phyloP scores from a whole-genome alignment of 805 yeast genomes.

The Blastobotrys attinorum region DNA sequence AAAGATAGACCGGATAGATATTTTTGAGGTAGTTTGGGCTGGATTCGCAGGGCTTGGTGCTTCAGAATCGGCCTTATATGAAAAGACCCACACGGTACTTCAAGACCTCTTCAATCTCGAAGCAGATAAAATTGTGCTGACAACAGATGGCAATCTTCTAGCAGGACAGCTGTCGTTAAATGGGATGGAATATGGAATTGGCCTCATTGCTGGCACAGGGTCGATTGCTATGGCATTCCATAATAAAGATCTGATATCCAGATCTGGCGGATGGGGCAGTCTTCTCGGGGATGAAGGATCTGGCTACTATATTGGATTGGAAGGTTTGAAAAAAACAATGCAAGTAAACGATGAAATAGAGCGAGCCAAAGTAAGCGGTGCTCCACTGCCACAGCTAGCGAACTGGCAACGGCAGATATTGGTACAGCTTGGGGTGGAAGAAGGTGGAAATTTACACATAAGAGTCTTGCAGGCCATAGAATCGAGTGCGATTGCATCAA shows the following conservation, averaged over 20 bases:
- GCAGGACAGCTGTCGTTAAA: constrained; percentile 11
- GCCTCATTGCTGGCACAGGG: constrained; percentile 22
- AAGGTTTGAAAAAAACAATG: constrained; percentile 11
- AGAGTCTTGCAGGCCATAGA: constrained; percentile 4
- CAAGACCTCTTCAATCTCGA: constrained; percentile 4
- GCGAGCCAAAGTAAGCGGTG: no score
- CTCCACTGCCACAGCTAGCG: no score
- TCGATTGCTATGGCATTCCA: constrained; percentile 17
- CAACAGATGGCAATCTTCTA: constrained; percentile 17
- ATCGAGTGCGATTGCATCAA: neutral
- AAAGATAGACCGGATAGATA: neutral
- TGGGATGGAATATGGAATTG: constrained; percentile 4
- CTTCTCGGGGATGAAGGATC: constrained; percentile 22
- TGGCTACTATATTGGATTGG: constrained; percentile 19
- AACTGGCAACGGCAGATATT: constrained; percentile 3
- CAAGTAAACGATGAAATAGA: constrained; percentile 9
- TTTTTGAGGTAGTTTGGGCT: constrained; percentile 13
- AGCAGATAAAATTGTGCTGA: constrained; percentile 5
- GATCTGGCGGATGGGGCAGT: constrained; percentile 21
- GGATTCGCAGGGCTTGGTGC: constrained; percentile 21
- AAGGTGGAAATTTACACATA: constrained; percentile 4
- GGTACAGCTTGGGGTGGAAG: neutral
- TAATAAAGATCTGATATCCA: constrained; percentile 7
- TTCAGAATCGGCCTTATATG: neutral
- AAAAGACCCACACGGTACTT: constrained; percentile 4